Base-by-base conservation (phyloP, 495 filamentous ascomycete species). In the Hypoxylon intermedium region DNA sequence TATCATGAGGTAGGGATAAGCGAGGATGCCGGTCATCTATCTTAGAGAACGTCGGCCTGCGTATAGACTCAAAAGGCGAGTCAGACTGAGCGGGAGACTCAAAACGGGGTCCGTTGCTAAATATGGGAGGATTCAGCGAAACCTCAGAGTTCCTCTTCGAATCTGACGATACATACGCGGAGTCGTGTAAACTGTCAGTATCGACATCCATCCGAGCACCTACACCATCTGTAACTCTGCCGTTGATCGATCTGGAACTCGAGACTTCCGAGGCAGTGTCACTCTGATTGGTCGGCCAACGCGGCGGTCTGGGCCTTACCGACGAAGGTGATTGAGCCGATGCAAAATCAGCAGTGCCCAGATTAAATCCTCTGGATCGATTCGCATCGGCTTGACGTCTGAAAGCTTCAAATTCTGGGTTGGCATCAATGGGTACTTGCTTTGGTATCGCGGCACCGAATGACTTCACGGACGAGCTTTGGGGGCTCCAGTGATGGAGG, bases 351-450 rank as follows among this genome's bases (percentile, higher is more conserved):
- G 69, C 60, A n/a, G 52, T 69, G 31, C 79, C 81, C 41, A 84
- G 72, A 48, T 64, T 86, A 68, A 85, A 89, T 9, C 69, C 71
- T 23, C 36, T 72, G 33, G 75, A 74, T 20, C 76, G 75, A 60
- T 86, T 84, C 16, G 80, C 76, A 66, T 91, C 89, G 7, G 85
- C 80, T 65, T 90, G 89, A 46, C 81, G 82, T 47, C 83, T 76
- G 65, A 96, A 89, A 4, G 87, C 86, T 53, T 93, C 89, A 51
- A 89, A 89, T n/a, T 88, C 84, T 1, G 85, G 82, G 53, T 93
- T 89, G 43, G 88, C 84, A 53, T 93, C 85, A 20, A 89, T 70
- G 0, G 87, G 80, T 6, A 93, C 77, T 37, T 85, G 76, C 55
- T 83, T 85, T 16, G 91, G 90, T 48, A 90, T 87, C 5, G 82